phyloP scores from a whole-genome alignment of 148 eudicot species.

The Camellia lanceoleosa region DNA sequence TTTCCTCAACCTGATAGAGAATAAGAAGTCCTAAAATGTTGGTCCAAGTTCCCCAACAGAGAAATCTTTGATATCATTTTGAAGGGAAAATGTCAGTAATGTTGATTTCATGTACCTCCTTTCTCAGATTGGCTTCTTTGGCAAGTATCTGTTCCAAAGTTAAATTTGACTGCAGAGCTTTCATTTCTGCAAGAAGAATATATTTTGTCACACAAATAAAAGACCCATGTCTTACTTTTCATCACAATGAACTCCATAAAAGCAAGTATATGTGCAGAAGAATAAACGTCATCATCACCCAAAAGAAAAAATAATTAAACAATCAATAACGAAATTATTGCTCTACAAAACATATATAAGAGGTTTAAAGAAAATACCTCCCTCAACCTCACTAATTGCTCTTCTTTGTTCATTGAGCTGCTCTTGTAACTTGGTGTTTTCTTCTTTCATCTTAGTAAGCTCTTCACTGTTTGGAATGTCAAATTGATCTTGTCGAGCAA shows the following conservation, averaged over 20 bases:
- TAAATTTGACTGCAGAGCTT: constrained; percentile 74
- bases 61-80: not conserved
- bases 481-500: constrained; percentile 92
- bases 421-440: constrained; percentile 71
- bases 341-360: not conserved
- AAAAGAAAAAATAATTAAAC: not conserved
- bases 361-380: constrained; percentile 48
- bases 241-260: not conserved
- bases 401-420: constrained; percentile 53
- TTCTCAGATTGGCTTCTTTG: constrained; percentile 46
- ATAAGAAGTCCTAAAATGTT: not conserved
- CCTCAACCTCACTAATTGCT: constrained; percentile 66
- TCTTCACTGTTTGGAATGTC: constrained; percentile 87
- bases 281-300: not conserved
- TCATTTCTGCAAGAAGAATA: constrained; percentile 54
- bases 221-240: not conserved
- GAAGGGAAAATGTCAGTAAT: not conserved
- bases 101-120: constrained; percentile 46
- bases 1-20: constrained; percentile 54
- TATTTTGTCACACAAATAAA: not conserved
- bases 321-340: not conserved
- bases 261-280: not conserved
- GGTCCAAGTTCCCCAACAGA: not conserved
- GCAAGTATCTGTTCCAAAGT: constrained; percentile 72
- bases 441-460: constrained; percentile 83